Evolutionary conservation across 2,329 filamentous ascomycete species (phyloP), one percentile per base, ranked within the genome.

Genomic region (Trichoderma koningiopsis): DNA sequence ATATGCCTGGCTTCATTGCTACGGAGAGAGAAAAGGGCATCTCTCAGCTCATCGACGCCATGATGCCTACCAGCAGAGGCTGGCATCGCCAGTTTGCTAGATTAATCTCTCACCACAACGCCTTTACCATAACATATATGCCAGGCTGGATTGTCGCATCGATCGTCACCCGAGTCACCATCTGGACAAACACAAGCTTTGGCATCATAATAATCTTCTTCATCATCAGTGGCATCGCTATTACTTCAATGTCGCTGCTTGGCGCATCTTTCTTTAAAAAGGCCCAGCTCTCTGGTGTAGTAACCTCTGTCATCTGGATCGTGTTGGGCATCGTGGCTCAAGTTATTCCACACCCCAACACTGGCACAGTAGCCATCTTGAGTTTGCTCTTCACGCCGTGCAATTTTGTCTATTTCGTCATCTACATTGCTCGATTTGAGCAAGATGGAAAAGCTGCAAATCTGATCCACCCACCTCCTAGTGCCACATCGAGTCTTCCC

Each of bases 331-430:
- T 96, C 72, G 83, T 95, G 29, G 89, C 92, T 0, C 93, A 96
- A 78, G 88, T 92, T n/a, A 82, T 91, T 24, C 87, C 85, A 0
- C 85, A 85, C 4, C 86, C 87, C 1, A 83, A 80, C 14, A 91
- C 88, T 0, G 88, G 81, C 3, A 85, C 88, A 1, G 90, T 93
- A 3, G 84, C 86, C 3, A 82, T 92, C 8, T 83, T 95, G 5
- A 89, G 89, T 73, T 77, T 96, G n/a, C 79, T 96, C 0, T 96
- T 96, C 75, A 88, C 91, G 3, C 91, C 93, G 0, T 94, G 93
- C 84, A 95, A 93, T 75, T 95, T 92, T 76, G 89, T 93, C 29
- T 92, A 89, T 77, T 94, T 93, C 77, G 84, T 88, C 71, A 87
- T 91, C 37, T 88, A 89, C 73, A 84, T 92, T 75, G 92, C 92